phyloP scores from a whole-genome alignment of 1,139 yeast species.

The Sugiyamaella japonica region DNA sequence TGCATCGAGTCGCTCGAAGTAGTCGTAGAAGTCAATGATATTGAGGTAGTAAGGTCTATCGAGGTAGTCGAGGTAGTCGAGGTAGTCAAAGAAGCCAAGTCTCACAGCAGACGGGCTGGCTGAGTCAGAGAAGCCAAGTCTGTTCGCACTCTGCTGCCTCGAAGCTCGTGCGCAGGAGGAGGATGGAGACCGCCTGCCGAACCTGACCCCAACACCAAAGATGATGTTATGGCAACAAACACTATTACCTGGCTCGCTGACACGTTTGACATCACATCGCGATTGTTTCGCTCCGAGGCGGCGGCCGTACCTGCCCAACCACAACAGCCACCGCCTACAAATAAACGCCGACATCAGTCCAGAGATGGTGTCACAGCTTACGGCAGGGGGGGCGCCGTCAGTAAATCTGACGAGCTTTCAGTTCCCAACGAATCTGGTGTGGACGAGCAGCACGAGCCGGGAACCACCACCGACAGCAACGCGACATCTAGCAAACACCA shows the following conservation, averaged over 20 bases:
- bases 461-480: background rate
- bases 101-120: no score
- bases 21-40: no score
- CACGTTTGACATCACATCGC: background rate
- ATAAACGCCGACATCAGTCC: background rate
- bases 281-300: background rate
- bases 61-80: no score
- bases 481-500: background rate
- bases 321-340: background rate
- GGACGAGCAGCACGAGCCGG: background rate
- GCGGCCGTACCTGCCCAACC: background rate
- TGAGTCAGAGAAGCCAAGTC: no score
- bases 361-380: background rate
- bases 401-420: conserved; percentile 5
- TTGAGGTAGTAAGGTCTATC: no score
- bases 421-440: background rate
- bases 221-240: background rate
- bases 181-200: conserved; percentile 1
- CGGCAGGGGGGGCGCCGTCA: conserved; percentile 3
- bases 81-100: no score
- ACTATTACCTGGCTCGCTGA: background rate
- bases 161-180: background rate
- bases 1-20: no score
- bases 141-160: background rate
- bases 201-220: background rate